Percentiles rank a stretch among this genome's conserved stretches.
phyloP scores from a whole-genome alignment of 495 filamentous ascomycete genomes.

The Penicillium daleae region DNA sequence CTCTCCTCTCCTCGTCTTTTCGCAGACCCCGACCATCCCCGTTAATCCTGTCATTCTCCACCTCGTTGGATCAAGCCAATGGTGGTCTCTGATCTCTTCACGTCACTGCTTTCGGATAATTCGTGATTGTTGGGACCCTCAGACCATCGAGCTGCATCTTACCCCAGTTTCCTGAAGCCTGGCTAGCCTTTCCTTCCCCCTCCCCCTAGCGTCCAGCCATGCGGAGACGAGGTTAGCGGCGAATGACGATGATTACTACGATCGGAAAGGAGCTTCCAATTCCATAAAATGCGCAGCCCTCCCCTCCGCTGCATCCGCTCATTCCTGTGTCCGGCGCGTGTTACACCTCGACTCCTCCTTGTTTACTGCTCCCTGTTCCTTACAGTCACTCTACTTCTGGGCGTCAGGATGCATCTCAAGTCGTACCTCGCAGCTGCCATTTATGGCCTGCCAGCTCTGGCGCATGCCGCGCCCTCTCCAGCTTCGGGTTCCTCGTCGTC shows the following conservation, averaged over 20 bases:
- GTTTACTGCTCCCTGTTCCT: conserved; percentile 41
- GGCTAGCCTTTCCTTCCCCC: conserved; percentile 24
- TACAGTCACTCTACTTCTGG: conserved; percentile 31
- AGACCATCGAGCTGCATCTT: conserved; percentile 9
- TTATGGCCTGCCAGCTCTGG: conserved; percentile 40
- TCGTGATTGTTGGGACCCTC: conserved; percentile 15
- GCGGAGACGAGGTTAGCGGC: conserved; percentile 23
- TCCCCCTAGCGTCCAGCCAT: conserved; percentile 37
- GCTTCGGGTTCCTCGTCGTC: conserved; percentile 14
- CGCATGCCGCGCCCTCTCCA: conserved; percentile 24
- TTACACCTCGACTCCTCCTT: conserved; percentile 35
- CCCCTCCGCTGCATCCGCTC: conserved; percentile 37
- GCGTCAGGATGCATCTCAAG: conserved; percentile 48
- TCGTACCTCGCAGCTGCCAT: conserved; percentile 41
- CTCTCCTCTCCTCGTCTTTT: not conserved
- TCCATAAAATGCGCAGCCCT: conserved; percentile 31
- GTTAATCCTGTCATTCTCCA: conserved; percentile 14
- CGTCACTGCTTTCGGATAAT: conserved; percentile 32
- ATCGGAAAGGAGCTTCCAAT: conserved; percentile 17
- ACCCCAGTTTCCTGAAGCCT: conserved; percentile 31
- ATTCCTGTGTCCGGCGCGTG: conserved; percentile 37
- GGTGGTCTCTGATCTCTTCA: conserved; percentile 15
- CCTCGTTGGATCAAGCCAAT: conserved; percentile 12
- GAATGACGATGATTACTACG: conserved; percentile 25
- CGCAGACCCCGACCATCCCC: conserved; percentile 30